Evolutionary conservation across 371 early-diverging fungal species (phyloP), one percentile per base, ranked within the genome.

Genomic region (Nosema muscidifuracis): DNA sequence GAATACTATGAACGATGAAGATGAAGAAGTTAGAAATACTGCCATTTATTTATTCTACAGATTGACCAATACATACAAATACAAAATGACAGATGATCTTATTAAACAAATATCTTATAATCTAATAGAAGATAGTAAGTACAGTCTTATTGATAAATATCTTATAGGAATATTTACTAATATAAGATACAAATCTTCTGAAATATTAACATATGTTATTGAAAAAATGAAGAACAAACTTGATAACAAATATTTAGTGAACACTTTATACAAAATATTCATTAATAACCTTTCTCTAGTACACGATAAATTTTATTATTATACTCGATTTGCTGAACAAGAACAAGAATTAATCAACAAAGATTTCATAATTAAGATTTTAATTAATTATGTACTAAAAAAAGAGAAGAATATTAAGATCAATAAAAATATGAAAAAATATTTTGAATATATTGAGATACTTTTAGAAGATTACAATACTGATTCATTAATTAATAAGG

Each of bases 1-100:
- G 0, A 60, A 73, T 50, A 44, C 67, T 13, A 13, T 73, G 24
- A 73, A 73, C 36, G 73, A 73, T 36, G 73, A 73, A 18, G 44
- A 63, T 15, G 24, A 24, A 2, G 58, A 44, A 4, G 36, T 73
- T 4, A 40, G 73, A 40, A 40, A 47, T 36, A 50, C 38, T 38
- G 53, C 55, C 15, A 34, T 55, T 9, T 9, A 26, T 50, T 50
- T 61, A 24, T 53, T 53, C 24, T 53, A 2, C 4, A 26, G 24
- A 26, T 24, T 53, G 22, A 28, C 33, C 28, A 50, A n/a, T 4
- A 16, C 22, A 18, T 12, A 33, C 18, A 53, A 36, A 20, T 53
- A n/a, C 33, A 65, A 65, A 65, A 20, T 64, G 31, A 4, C 26
- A 16, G 31, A 18, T 51, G 15, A 34, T 30, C 1, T 13, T 18